Conservation (phyloP, 2,329 filamentous ascomycete genomes). For the Pseudonectria foliicola region DNA sequence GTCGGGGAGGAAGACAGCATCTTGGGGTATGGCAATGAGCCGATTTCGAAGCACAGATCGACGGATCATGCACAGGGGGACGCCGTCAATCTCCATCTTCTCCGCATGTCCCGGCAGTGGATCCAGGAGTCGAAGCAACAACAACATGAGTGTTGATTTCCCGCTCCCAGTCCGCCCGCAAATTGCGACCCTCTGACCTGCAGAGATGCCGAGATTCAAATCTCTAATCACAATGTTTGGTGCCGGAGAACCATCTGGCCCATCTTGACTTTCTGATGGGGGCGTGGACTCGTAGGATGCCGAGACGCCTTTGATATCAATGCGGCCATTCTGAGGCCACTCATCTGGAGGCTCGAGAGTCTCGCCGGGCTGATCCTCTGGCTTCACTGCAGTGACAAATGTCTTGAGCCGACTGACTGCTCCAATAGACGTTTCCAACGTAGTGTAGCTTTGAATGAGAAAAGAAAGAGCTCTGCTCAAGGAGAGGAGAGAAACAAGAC, state of each 20-base stretch:
- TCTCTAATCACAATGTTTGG: slow-evolving; percentile 18
- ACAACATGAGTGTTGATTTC: slow-evolving; percentile 36
- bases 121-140: slow-evolving; percentile 35
- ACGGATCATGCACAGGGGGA: slow-evolving; percentile 30
- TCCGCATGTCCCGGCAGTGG: slow-evolving; percentile 19
- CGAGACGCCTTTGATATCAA: slow-evolving; percentile 25
- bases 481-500: slow-evolving; percentile 30
- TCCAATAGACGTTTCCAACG: slow-evolving; percentile 16
- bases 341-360: slow-evolving; percentile 10
- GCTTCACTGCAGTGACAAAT: slow-evolving; percentile 18
- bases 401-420: slow-evolving; percentile 17
- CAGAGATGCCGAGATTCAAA: slow-evolving; percentile 21
- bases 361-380: slow-evolving; percentile 16
- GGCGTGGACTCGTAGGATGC: slow-evolving; percentile 24
- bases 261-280: background rate
- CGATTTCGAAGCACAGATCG: slow-evolving; percentile 37
- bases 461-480: slow-evolving; percentile 20
- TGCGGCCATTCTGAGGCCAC: slow-evolving; percentile 26
- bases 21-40: slow-evolving; percentile 47
- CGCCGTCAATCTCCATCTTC: slow-evolving; percentile 37
- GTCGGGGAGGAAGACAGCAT: slow-evolving; percentile 43
- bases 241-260: background rate
- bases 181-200: slow-evolving; percentile 29
- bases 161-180: slow-evolving; percentile 35
- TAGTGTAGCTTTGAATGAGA: slow-evolving; percentile 16